Conservation (phyloP, 495 filamentous ascomycete species). For the Penicillium alfredii region DNA sequence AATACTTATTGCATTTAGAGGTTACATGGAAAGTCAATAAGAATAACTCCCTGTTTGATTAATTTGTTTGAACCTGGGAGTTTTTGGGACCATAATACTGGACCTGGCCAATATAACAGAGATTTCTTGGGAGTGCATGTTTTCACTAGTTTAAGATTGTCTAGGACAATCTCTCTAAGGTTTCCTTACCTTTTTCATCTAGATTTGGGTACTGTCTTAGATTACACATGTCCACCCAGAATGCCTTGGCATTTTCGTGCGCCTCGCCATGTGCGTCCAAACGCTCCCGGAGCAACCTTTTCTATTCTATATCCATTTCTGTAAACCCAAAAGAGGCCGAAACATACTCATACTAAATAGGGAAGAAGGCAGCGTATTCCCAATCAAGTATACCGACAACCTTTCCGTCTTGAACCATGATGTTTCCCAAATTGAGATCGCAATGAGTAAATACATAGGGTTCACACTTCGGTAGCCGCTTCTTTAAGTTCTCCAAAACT, state of each 20-base stretch:
- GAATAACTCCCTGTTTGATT: no score
- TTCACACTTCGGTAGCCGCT: slow-evolving; percentile 17
- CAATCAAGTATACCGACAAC: slow-evolving; percentile 24
- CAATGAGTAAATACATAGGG: slow-evolving; percentile 28
- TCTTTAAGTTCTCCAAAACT: slow-evolving; percentile 16
- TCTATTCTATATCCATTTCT: slow-evolving; percentile 23
- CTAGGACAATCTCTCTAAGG: slow-evolving; percentile 18
- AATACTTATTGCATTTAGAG: no score
- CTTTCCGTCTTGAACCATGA: slow-evolving; percentile 23
- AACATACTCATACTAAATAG: slow-evolving; percentile 27
- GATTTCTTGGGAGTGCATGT: no score
- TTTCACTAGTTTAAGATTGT: no score
- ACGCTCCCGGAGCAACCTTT: slow-evolving; percentile 19
- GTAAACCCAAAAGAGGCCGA: slow-evolving; percentile 20
- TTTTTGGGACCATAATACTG: no score
- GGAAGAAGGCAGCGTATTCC: slow-evolving; percentile 26
- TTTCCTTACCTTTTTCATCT: slow-evolving; percentile 22
- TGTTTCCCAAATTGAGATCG: slow-evolving; percentile 27
- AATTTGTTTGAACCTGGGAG: no score
- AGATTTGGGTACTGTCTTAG: slow-evolving; percentile 21
- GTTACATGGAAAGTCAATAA: no score
- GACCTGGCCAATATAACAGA: no score
- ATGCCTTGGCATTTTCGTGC: slow-evolving; percentile 22
- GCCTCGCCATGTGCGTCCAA: slow-evolving; percentile 14
- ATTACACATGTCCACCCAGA: slow-evolving; percentile 20